These are phyloP conservation scores for Colletotrichum melonis DNA, from an alignment of 2,329 filamentous ascomycete genomes.

Conservation along the genomic window DNA sequence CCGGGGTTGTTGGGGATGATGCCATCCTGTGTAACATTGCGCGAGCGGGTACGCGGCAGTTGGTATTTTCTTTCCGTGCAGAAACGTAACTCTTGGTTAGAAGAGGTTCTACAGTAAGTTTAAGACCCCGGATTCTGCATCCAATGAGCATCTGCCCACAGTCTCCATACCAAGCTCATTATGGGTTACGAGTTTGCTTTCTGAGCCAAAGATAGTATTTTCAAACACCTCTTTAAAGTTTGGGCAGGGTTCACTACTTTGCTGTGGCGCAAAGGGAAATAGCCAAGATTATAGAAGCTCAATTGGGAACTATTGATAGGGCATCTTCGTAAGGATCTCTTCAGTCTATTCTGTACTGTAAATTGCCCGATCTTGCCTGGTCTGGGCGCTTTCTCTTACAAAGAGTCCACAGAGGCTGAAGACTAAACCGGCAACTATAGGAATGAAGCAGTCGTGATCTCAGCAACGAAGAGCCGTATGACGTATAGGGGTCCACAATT, in stretches of 20 bases:
- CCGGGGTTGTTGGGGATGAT: constrained; percentile 8
- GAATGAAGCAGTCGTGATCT: too few species aligned
- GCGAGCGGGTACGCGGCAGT: background rate
- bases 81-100: background rate
- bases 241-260: background rate
- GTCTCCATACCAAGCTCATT: background rate
- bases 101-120: too few species aligned
- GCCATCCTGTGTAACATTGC: constrained; percentile 21
- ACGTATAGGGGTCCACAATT: too few species aligned
- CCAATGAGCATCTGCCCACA: background rate
- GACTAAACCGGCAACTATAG: too few species aligned
- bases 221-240: background rate
- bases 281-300: background rate
- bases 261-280: background rate
- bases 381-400: too few species aligned
- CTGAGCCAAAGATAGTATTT: background rate
- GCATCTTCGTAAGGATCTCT: background rate
- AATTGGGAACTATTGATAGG: background rate
- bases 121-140: background rate
- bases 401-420: too few species aligned
- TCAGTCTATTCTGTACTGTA: background rate
- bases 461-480: too few species aligned
- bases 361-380: too few species aligned
- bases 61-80: too few species aligned
- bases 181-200: background rate